Percentiles rank a stretch among this genome's conserved stretches.
phyloP scores from a whole-genome alignment of 768 basidiomycete species.

The Thelephora ganbajun region DNA sequence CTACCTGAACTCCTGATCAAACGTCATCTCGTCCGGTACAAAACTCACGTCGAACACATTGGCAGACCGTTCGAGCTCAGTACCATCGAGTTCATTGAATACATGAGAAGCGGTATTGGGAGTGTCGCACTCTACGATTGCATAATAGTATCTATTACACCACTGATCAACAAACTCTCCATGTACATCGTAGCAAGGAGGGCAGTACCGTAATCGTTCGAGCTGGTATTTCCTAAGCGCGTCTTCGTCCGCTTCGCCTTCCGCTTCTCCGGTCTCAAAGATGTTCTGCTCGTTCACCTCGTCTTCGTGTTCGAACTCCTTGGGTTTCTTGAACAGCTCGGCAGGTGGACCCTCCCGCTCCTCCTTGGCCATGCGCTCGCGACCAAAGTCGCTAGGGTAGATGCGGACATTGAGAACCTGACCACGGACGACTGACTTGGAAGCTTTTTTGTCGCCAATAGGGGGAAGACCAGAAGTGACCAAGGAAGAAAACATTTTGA shows the following conservation, averaged over 20 bases:
- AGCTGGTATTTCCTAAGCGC: constrained; percentile 85
- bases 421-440: constrained; percentile 35
- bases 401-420: constrained; percentile 65
- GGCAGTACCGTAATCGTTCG: constrained; percentile 70
- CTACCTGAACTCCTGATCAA: constrained; percentile 65
- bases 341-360: constrained; percentile 83
- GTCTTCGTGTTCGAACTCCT: constrained; percentile 26
- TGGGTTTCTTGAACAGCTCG: constrained; percentile 60
- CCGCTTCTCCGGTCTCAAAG: constrained; percentile 51
- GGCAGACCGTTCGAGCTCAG: constrained; percentile 92
- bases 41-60: constrained; percentile 94
- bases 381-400: constrained; percentile 91
- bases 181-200: neutral
- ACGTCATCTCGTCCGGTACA: constrained; percentile 80
- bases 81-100: constrained; percentile 78
- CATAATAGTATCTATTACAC: constrained; percentile 76
- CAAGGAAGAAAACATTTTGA: constrained; percentile 84
- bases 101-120: constrained; percentile 65
- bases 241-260: constrained; percentile 71
- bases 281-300: constrained; percentile 53
- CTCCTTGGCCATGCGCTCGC: constrained; percentile 71
- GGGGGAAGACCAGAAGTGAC: constrained; percentile 44
- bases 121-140: constrained; percentile 80
- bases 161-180: neutral
- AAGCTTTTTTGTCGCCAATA: constrained; percentile 10